Evolutionary conservation across 371 early-diverging fungal genomes (phyloP), one percentile per base, ranked within the genome.

Genomic region (Syncephalastrum sp.): DNA sequence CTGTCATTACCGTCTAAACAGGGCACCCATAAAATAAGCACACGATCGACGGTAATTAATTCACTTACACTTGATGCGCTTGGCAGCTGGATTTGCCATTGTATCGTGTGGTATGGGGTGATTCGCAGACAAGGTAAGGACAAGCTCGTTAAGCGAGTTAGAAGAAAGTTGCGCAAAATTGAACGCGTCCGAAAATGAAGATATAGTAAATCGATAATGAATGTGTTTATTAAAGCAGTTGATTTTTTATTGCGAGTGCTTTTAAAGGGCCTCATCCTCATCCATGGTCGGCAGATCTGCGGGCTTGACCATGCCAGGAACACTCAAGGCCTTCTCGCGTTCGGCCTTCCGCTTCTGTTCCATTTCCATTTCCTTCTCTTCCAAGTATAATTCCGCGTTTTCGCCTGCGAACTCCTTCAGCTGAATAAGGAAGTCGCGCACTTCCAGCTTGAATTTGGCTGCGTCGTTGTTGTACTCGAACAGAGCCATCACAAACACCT

Each of bases 231-330:
- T 50, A 50, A 25, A 50, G 29, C 41, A 53, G 8, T 5, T 33
- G 5, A 8, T 33, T 33, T 33, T 33, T 33, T 8, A 33, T 12
- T 33, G 6, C 10, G 38, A 33, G 38, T 33, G 38, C 38, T 57
- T 64, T 61, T 68, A 72, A 49, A 76, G 67, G 24, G 59, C 59
- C 50, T 84, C 83, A 60, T 87, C 87, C 61, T 88, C 86, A 21
- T 85, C 85, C 83, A 85, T 85, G 14, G 74, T 75, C 27, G 84
- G 84, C 73, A 89, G 79, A 24, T 99, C 96, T 24, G 87, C 79
- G 7, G 98, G 98, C 76, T 98, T 98, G 57, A 99, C 81, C 87
- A 99, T 89, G 53, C 99, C 99, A 16, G 99, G 98, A 69, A 99
- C 88, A 68, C 81, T 65, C 57, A 92, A 71, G n/a, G 94, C 95